Base-by-base conservation (phyloP, 2,329 filamentous ascomycete genomes). In the Penicillium sp. region DNA sequence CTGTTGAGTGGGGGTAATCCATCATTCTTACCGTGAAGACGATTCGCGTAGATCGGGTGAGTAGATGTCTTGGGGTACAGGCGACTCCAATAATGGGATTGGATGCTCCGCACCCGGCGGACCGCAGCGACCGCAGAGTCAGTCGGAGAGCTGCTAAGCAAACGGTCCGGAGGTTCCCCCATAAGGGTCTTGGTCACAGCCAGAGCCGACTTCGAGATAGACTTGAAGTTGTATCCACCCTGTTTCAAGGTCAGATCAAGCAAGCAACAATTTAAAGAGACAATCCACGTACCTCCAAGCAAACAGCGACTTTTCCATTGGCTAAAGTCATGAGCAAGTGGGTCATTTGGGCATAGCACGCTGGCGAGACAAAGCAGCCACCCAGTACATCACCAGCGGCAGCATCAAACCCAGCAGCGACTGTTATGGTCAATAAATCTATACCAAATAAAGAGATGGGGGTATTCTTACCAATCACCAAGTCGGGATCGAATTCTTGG, bases 311-410 rank as follows among this genome's bases (percentile, higher is more conserved):
- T 70, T 93, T 96, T 29, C 94, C 94, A 44, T 87, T 83, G 0
- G 94, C 93, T 21, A 99, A 81, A 2, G 91, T 92, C 93, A 97
- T 97, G 48, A 99, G 84, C 93, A 97, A 97, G 71, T 97, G 92
- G 17, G 94, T 97, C 94, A 99, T 97, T 71, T 99, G 93, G 15
- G 93, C 91, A 72, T 97, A 99, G 71, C 94, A 96, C 5, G 87
- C 78, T 0, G 94, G 94, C 1, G 92, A 89, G 6, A 99, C 94
- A 69, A 91, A 93, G 73, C 94, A 99, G 33, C 90, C 91, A 50
- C 94, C 94, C 1, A 99, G 83, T 70, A 94, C 88, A 73, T 99
- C 94, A 13, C 94, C 94, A 63, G 90, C 90, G 0, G 94, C 94
- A 17, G 94, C 94, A 73, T 99, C 94, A 67, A 99, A 99, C 0